phyloP scores from a whole-genome alignment of 176 grass and related monocot genomes.

The Zoysia pacifica region DNA sequence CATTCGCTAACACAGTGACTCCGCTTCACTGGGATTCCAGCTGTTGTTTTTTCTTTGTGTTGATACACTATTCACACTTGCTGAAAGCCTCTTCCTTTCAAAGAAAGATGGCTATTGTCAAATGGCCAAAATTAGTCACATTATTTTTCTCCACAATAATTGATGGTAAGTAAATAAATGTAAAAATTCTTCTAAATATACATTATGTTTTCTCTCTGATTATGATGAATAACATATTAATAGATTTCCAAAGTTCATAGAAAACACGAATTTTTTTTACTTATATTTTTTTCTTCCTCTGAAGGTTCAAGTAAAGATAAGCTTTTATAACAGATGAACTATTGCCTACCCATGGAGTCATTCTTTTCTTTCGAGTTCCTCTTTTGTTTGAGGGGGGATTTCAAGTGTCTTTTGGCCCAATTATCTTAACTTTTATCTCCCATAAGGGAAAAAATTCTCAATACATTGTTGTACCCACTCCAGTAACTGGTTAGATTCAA shows the following conservation, averaged over 20 bases:
- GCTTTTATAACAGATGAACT: neutral
- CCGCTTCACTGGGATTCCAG: conserved; percentile 27
- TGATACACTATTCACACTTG: neutral
- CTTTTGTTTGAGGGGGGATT: neutral
- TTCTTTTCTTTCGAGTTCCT: conserved; percentile 4
- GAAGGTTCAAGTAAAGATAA: neutral
- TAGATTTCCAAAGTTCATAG: too few species aligned
- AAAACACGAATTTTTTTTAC: too few species aligned
- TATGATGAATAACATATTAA: neutral
- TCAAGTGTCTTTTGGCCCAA: neutral
- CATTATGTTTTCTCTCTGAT: neutral
- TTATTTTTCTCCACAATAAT: neutral
- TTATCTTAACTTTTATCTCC: neutral
- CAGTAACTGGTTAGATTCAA: neutral
- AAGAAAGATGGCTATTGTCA: neutral
- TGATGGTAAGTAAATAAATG: neutral
- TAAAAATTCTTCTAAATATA: too few species aligned
- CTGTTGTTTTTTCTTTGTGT: conserved; percentile 19
- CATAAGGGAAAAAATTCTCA: neutral
- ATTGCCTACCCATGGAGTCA: conserved; percentile 7
- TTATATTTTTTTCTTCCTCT: neutral
- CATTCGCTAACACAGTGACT: neutral
- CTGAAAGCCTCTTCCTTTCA: neutral
- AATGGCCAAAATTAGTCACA: neutral
- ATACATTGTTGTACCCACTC: neutral